phyloP scores from a whole-genome alignment of 2,329 filamentous ascomycete genomes.

The Aspergillus sp. region DNA sequence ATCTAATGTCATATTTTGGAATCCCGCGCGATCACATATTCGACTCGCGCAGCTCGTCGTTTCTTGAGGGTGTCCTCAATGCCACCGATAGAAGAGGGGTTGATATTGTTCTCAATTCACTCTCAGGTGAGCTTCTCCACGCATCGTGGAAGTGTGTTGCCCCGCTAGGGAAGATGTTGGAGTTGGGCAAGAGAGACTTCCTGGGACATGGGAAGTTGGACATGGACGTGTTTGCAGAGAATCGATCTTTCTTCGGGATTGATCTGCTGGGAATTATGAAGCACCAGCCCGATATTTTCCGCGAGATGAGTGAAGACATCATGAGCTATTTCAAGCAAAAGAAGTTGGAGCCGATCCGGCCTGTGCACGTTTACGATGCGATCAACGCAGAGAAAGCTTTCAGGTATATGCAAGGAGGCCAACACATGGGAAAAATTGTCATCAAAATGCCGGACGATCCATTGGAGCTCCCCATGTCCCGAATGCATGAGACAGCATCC shows the following conservation, averaged over 20 bases:
- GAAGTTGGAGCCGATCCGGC: conserved; percentile 16
- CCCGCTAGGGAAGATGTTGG: conserved; percentile 25
- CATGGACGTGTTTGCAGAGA: conserved; percentile 21
- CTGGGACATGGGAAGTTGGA: conserved; percentile 18
- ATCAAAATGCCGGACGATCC: conserved; percentile 10
- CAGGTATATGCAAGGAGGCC: conserved; percentile 42
- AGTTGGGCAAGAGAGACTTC: conserved; percentile 28
- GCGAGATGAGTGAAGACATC: conserved; percentile 9
- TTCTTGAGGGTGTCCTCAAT: conserved; percentile 14
- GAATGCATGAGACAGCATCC: conserved; percentile 1
- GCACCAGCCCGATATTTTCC: conserved; percentile 3
- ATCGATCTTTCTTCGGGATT: conserved; percentile 21
- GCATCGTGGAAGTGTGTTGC: conserved; percentile 32
- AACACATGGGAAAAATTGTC: conserved; percentile 48
- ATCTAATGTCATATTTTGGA: conserved; percentile 19
- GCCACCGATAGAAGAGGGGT: conserved; percentile 20
- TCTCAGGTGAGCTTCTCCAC: conserved; percentile 25
- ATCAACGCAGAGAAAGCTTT: conserved; percentile 39
- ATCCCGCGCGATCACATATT: conserved; percentile 22
- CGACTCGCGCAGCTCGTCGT: conserved; percentile 18
- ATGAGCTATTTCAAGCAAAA: conserved; percentile 1
- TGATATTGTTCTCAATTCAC: conserved; percentile 27
- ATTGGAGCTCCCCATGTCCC: neutral
- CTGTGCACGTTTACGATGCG: conserved; percentile 20
- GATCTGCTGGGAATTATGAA: conserved; percentile 19